Conservation (phyloP, 352 stramenopile species). For the Phytopythium mirpurense region DNA sequence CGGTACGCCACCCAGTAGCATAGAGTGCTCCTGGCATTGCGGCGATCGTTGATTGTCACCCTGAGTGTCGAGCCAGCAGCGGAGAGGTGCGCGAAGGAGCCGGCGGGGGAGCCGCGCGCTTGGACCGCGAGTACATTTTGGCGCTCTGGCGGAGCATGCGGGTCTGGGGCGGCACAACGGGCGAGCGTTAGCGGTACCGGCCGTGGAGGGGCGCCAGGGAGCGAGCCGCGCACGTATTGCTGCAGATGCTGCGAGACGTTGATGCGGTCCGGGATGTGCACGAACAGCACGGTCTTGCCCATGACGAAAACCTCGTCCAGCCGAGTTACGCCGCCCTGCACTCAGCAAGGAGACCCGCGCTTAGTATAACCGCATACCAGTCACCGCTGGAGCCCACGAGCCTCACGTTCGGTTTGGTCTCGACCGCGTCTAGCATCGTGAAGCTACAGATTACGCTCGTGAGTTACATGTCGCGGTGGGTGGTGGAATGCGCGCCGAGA, state of each 20-base stretch:
- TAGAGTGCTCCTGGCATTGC: too few species aligned
- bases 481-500: too few species aligned
- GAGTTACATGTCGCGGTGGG: too few species aligned
- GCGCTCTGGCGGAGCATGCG: conserved; percentile 75
- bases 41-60: not conserved
- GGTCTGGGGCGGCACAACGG: conserved; percentile 23
- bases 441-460: conserved; percentile 47
- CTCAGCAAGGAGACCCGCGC: not conserved
- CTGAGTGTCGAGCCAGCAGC: not conserved
- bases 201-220: too few species aligned
- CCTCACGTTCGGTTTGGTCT: conserved; percentile 66
- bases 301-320: conserved; percentile 88
- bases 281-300: conserved; percentile 80
- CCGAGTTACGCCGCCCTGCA: conserved; percentile 42
- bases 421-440: conserved; percentile 63
- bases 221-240: conserved; percentile 50
- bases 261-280: conserved; percentile 85
- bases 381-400: not conserved
- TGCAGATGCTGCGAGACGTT: conserved; percentile 75
- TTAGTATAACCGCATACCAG: not conserved
- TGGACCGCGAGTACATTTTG: conserved; percentile 79
- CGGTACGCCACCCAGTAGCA: too few species aligned
- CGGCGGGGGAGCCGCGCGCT: conserved; percentile 23
- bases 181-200: not conserved
- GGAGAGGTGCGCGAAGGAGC: not conserved